Percentiles rank a stretch among this genome's conserved stretches.
Evolutionary conservation across 2,329 filamentous ascomycete species (phyloP).

Genomic region (Fusarium praegraminearum): DNA sequence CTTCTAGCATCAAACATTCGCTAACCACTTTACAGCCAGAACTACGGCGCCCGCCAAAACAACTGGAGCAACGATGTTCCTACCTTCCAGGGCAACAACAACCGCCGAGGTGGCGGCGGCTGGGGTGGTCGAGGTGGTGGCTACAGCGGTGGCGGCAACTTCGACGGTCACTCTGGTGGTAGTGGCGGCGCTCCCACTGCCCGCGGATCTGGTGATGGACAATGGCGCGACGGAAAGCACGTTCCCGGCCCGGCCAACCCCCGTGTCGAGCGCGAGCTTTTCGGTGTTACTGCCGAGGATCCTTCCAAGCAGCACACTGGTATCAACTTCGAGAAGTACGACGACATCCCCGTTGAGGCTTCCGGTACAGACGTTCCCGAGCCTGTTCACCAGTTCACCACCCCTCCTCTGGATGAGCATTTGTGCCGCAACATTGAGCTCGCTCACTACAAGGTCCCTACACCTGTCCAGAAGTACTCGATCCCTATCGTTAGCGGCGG

Average conservation of each 20-base stretch:
- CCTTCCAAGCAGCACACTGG: constrained; percentile 95
- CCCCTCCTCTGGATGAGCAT: constrained; percentile 95
- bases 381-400: constrained; percentile 88
- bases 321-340: constrained; percentile 99
- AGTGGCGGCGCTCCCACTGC: constrained; percentile 64
- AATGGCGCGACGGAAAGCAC: constrained; percentile 98
- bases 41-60: constrained; percentile 52
- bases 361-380: constrained; percentile 95
- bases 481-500: constrained; percentile 99
- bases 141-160: constrained; percentile 52
- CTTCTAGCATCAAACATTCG: neutral
- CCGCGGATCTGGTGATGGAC: constrained; percentile 91
- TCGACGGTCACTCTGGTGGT: constrained; percentile 79
- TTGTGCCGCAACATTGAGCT: constrained; percentile 93
- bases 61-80: constrained; percentile 52
- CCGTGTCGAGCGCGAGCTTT: constrained; percentile 94
- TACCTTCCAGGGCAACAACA: constrained; percentile 48
- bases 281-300: constrained; percentile 89
- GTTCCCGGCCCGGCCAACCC: constrained; percentile 88
- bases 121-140: constrained; percentile 55
- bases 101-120: constrained; percentile 52
- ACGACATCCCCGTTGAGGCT: constrained; percentile 98
- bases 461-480: constrained; percentile 98
- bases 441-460: constrained; percentile 94
- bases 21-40: constrained; percentile 46